Percentiles rank a stretch among this genome's conserved stretches.
Conservation (phyloP, 2,329 filamentous ascomycete species). For the Penicillium sp. region DNA sequence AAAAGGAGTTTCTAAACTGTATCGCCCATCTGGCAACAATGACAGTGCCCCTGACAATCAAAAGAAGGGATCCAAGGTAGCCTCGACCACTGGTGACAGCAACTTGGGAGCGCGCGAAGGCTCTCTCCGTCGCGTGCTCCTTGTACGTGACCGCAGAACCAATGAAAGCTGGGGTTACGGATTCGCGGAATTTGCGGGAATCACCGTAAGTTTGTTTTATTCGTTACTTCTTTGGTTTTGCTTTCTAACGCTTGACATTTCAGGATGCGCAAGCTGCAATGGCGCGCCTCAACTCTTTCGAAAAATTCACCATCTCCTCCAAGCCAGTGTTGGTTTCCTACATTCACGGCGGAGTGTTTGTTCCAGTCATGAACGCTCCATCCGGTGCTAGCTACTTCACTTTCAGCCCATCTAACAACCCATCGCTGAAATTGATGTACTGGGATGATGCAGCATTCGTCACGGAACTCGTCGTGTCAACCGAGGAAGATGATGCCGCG, state of each 20-base stretch:
- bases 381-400: conserved; percentile 54
- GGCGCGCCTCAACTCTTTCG: conserved; percentile 60
- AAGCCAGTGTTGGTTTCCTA: conserved; percentile 62
- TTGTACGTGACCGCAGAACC: conserved; percentile 63
- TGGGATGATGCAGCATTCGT: conserved; percentile 68
- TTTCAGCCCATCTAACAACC: conserved; percentile 62
- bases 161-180: conserved; percentile 72
- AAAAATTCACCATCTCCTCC: conserved; percentile 69
- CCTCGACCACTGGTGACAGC: conserved; percentile 49
- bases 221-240: neutral
- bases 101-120: conserved; percentile 63
- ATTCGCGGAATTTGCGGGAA: conserved; percentile 71
- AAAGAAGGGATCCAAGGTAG: conserved; percentile 43
- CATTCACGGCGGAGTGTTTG: conserved; percentile 77
- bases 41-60: conserved; percentile 33
- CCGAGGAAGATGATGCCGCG: conserved; percentile 37
- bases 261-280: conserved; percentile 65
- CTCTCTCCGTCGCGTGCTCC: conserved; percentile 65
- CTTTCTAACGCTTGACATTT: neutral
- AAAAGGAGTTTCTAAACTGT: conserved; percentile 64
- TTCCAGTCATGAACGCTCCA: conserved; percentile 58
- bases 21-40: conserved; percentile 44
- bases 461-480: conserved; percentile 54
- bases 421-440: conserved; percentile 60
- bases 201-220: conserved; percentile 42